phyloP scores from a whole-genome alignment of 495 filamentous ascomycete genomes.

The Aspergillus affinis region DNA sequence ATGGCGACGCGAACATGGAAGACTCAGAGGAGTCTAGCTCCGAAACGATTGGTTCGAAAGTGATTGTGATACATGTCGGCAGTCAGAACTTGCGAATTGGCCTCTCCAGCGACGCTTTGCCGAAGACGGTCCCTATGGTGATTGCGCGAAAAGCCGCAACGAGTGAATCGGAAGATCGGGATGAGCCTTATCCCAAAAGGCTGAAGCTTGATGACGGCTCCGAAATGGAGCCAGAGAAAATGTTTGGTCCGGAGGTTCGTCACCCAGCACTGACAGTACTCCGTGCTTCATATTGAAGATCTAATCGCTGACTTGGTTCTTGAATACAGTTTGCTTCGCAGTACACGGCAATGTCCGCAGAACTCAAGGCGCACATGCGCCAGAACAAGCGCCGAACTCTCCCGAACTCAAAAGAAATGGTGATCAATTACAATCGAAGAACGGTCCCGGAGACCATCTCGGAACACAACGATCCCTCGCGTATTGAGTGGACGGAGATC shows the following conservation, averaged over 20 bases:
- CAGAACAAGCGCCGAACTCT: slow-evolving; percentile 87
- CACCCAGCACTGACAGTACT: background rate
- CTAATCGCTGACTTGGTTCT: background rate
- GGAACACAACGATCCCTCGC: slow-evolving; percentile 88
- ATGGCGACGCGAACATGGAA: slow-evolving; percentile 63
- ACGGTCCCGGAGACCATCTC: slow-evolving; percentile 79
- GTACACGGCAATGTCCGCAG: slow-evolving; percentile 76
- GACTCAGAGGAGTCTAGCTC: slow-evolving; percentile 58
- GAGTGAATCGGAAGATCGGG: slow-evolving; percentile 78
- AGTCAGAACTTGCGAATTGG: slow-evolving; percentile 95
- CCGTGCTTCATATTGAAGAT: background rate
- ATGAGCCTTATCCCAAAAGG: slow-evolving; percentile 87
- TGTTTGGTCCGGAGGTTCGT: slow-evolving; percentile 81
- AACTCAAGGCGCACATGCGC: slow-evolving; percentile 87
- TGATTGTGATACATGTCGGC: slow-evolving; percentile 96
- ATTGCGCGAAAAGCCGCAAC: slow-evolving; percentile 74
- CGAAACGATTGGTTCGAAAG: slow-evolving; percentile 76
- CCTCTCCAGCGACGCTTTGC: slow-evolving; percentile 88
- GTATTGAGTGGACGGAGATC: slow-evolving; percentile 96
- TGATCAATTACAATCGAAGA: slow-evolving; percentile 86
- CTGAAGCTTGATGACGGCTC: slow-evolving; percentile 66
- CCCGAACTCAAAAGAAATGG: slow-evolving; percentile 92
- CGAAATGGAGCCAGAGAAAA: slow-evolving; percentile 65
- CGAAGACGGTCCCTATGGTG: slow-evolving; percentile 90
- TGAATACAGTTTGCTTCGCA: slow-evolving; percentile 63